Evolutionary conservation across 1,284 basidiomycete genomes (phyloP).

Genomic region (Thecaphora frezii): DNA sequence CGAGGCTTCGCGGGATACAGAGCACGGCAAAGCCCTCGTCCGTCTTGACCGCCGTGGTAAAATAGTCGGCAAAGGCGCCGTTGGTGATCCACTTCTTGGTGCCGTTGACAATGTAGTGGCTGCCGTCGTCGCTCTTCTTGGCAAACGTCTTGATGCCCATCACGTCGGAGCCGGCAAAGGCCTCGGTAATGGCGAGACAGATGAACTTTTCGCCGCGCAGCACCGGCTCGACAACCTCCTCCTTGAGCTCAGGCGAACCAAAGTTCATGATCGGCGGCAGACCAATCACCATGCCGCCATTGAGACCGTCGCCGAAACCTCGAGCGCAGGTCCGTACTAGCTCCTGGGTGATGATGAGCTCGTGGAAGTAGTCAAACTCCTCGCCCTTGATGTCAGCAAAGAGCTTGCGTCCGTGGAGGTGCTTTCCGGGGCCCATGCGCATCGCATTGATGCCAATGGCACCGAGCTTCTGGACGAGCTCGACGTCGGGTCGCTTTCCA

Average conservation of each 20-base stretch:
- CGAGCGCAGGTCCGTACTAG: constrained; percentile 75
- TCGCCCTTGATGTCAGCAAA: constrained; percentile 85
- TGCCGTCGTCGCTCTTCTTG: constrained; percentile 76
- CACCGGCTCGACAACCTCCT: constrained; percentile 77
- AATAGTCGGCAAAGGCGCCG: constrained; percentile 66
- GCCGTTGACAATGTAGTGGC: constrained; percentile 62
- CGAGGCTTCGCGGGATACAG: constrained; percentile 65
- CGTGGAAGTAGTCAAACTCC: constrained; percentile 83
- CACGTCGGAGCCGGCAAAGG: constrained; percentile 89
- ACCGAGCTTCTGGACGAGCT: constrained; percentile 61
- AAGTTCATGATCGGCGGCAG: constrained; percentile 72
- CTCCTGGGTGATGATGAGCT: constrained; percentile 81
- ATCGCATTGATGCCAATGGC: constrained; percentile 50
- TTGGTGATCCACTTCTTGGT: constrained; percentile 83
- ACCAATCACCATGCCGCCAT: constrained; percentile 61
- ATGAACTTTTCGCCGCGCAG: constrained; percentile 79
- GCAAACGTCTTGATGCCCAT: constrained; percentile 70
- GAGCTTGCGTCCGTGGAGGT: constrained; percentile 77
- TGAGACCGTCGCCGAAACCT: constrained; percentile 58
- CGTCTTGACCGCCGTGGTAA: constrained; percentile 61
- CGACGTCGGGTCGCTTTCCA: constrained; percentile 66
- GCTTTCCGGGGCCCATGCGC: constrained; percentile 71
- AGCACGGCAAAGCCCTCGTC: constrained; percentile 83
- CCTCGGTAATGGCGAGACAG: constrained; percentile 81
- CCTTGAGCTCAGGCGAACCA: constrained; percentile 74